phyloP scores from a whole-genome alignment of 768 basidiomycete genomes.

The Agaricus bisporus region DNA sequence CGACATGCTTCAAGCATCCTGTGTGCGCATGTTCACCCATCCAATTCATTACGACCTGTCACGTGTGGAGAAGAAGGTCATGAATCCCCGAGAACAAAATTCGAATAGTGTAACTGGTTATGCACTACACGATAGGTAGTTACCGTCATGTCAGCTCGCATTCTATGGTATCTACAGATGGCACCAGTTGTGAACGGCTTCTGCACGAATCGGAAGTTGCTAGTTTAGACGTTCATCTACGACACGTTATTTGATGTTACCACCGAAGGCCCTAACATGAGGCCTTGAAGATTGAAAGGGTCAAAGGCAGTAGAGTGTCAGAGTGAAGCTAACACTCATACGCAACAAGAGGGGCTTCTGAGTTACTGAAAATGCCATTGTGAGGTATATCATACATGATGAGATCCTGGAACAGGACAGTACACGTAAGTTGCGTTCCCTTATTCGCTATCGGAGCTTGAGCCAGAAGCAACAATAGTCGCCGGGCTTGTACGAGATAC shows the following conservation, averaged over 20 bases:
- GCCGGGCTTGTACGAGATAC: conserved; percentile 7
- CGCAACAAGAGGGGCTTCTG: background rate
- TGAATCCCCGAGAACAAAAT: too few species aligned
- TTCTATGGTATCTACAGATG: too few species aligned
- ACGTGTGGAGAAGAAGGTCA: too few species aligned
- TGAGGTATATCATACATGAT: background rate
- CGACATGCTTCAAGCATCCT: background rate
- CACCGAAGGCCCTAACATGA: background rate
- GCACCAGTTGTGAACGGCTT: too few species aligned
- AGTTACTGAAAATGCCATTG: background rate
- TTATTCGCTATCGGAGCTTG: background rate
- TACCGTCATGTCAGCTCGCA: too few species aligned
- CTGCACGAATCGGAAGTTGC: too few species aligned
- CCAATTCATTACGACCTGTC: background rate
- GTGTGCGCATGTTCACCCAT: conserved; percentile 3
- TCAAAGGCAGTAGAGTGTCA: too few species aligned
- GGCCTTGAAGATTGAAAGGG: too few species aligned
- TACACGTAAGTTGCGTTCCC: background rate
- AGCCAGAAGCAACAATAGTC: background rate
- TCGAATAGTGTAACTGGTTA: too few species aligned
- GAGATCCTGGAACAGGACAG: background rate
- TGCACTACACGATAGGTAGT: too few species aligned
- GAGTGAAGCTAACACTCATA: too few species aligned
- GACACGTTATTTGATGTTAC: background rate
- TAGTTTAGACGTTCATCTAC: too few species aligned